Evolutionary conservation across 2,329 filamentous ascomycete genomes (phyloP), one percentile per base, ranked within the genome.

Genomic region (Stagonosporopsis vannaccii): DNA sequence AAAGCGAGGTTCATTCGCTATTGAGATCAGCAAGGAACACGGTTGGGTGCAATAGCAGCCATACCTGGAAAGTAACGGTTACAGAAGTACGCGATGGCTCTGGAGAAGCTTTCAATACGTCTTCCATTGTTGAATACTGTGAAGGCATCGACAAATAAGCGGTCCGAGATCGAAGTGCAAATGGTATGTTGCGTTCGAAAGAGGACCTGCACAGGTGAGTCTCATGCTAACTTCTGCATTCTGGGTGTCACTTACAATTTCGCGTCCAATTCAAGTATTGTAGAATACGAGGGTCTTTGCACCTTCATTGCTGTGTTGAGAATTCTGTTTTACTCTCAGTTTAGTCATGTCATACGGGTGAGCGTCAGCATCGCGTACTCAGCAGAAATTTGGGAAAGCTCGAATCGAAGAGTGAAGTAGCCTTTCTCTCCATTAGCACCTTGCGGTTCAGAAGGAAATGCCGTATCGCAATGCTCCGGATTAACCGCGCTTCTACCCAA

Each of bases 101-200:
- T n/a, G 44, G 44, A 3, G 44, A 47, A 15, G 44, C 44, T 19
- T 37, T 39, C 9, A 47, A 5, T 26, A 32, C 44, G 22, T 28
- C 44, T 47, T 47, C 32, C 7, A 26, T 13, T 47, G 23, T 28
- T 17, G 44, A 32, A 30, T 47, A 47, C 22, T 32, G 44, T 36
- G 44, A 47, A 8, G 44, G 44, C 41, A 44, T 51, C 28, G 39
- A n/a, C 28, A 22, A 44, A 26, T 28, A 44, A 22, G 48, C 48
- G 13, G 48, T 36, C 22, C 48, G 48, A 15, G 20, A 33, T 3
- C 48, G 48, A 26, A 51, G 25, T n/a, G 26, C n/a, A 15, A 51
- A 51, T 25, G 48, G 48, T 43, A 51, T 25, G 28, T 28, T 51
- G 23, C 48, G 48, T 37, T 51, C 48, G 19, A 51, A 51, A n/a